phyloP scores from a whole-genome alignment of 73 alveolate species.

The Tetrahymena malaccensis region DNA sequence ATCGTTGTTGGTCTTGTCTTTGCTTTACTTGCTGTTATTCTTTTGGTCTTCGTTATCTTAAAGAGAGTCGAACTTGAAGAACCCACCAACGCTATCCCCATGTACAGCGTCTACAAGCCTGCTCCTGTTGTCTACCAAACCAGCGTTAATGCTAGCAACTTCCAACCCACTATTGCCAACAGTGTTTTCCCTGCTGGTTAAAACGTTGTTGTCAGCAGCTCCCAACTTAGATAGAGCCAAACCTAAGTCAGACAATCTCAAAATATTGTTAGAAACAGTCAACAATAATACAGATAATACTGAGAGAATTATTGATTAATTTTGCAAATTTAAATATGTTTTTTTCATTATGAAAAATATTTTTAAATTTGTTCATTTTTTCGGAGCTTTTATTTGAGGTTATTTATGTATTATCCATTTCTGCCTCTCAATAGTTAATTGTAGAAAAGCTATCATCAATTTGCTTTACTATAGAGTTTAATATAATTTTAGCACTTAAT shows the following conservation, averaged over 20 bases:
- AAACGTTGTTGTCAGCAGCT: neutral
- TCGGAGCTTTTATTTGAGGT: neutral
- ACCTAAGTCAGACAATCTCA: neutral
- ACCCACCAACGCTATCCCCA: neutral
- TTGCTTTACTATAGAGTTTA: neutral
- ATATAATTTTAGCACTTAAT: neutral
- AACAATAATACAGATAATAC: neutral
- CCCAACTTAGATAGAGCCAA: neutral
- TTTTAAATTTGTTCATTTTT: neutral
- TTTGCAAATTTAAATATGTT: neutral
- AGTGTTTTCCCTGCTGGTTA: neutral
- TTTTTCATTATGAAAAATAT: neutral
- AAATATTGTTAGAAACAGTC: neutral
- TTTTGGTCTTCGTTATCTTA: neutral
- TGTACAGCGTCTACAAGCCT: neutral
- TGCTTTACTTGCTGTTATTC: neutral
- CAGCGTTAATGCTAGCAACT: neutral
- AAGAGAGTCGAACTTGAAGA: neutral
- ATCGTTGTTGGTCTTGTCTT: neutral
- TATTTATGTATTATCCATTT: neutral
- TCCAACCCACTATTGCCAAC: neutral
- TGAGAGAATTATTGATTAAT: neutral
- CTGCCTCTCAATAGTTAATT: neutral
- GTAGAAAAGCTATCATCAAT: neutral
- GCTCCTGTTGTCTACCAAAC: neutral